Evolutionary conservation across 78 protist species (phyloP).

Genomic region (Salpingoeca rosetta): DNA sequence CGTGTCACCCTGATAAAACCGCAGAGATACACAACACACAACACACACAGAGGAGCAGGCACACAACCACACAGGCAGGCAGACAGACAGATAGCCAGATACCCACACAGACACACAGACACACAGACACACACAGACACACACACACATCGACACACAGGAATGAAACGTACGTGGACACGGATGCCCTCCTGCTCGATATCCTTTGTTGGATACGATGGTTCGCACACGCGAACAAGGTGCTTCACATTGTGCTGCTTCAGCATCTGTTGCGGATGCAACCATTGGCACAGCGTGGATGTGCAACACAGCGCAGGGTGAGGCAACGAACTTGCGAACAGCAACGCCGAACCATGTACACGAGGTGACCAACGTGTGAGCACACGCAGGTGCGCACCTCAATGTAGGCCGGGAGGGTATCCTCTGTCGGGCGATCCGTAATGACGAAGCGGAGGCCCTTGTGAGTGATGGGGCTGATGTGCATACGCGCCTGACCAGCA

Average conservation of each 20-base stretch:
- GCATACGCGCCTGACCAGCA: background rate
- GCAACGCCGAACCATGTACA: background rate
- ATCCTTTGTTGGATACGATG: background rate
- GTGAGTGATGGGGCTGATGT: background rate
- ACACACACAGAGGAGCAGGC: too few relatives aligned
- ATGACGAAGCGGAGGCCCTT: background rate
- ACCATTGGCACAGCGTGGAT: background rate
- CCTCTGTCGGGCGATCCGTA: background rate
- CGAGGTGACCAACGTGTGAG: too few relatives aligned
- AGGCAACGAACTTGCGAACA: background rate
- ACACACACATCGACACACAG: background rate
- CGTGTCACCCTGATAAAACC: too few relatives aligned
- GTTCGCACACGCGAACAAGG: conserved; percentile 9
- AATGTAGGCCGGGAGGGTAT: background rate
- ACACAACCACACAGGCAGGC: too few relatives aligned
- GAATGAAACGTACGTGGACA: background rate
- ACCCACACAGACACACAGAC: too few relatives aligned
- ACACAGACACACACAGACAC: background rate
- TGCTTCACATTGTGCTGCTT: background rate
- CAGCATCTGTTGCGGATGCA: background rate
- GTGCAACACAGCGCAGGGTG: background rate
- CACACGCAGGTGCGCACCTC: too few relatives aligned
- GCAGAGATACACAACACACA: too few relatives aligned
- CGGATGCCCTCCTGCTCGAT: background rate
- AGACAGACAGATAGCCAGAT: too few relatives aligned